A percentile compares a stretch with the other conserved stretches of the same genome.
phyloP scores from a whole-genome alignment of 1,284 basidiomycete genomes.

The Ceratobasidium sp. region DNA sequence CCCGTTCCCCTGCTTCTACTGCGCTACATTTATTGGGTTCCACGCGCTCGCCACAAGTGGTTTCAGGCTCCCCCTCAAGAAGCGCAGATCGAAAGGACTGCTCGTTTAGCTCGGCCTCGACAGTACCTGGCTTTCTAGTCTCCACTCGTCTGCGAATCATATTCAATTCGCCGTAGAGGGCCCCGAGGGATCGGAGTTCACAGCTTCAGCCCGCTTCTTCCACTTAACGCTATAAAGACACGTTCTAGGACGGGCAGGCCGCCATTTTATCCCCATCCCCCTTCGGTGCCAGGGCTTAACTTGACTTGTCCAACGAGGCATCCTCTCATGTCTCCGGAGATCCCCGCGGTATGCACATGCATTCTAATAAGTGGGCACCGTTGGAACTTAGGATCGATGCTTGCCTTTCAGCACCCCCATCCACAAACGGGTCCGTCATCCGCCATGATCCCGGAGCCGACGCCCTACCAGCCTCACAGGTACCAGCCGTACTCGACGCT shows the following conservation, averaged over 20 bases:
- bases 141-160: slow-evolving; percentile 41
- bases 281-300: slow-evolving; percentile 42
- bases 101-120: slow-evolving; percentile 42
- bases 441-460: slow-evolving; percentile 27
- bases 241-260: slow-evolving; percentile 19
- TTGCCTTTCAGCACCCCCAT: slow-evolving; percentile 34
- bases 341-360: slow-evolving; percentile 39
- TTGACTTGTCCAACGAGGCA: slow-evolving; percentile 34
- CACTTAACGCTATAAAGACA: slow-evolving; percentile 39
- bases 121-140: slow-evolving; percentile 42
- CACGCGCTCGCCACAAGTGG: slow-evolving; percentile 36
- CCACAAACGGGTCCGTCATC: slow-evolving; percentile 24
- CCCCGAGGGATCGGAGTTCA: slow-evolving; percentile 39
- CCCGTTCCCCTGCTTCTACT: slow-evolving; percentile 40
- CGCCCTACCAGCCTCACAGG: slow-evolving; percentile 47
- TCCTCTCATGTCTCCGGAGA: slow-evolving; percentile 39
- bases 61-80: slow-evolving; percentile 40
- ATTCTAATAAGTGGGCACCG: slow-evolving; percentile 26
- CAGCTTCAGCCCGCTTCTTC: slow-evolving; percentile 37
- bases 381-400: slow-evolving; percentile 9
- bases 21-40: slow-evolving; percentile 40
- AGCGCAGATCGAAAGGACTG: slow-evolving; percentile 39
- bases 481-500: slow-evolving; percentile 78
- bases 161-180: slow-evolving; percentile 41
- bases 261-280: slow-evolving; percentile 40